Percentiles rank a stretch among this genome's conserved stretches.
Conservation (phyloP, 139 green algal species). For the Eudorina sp. region DNA sequence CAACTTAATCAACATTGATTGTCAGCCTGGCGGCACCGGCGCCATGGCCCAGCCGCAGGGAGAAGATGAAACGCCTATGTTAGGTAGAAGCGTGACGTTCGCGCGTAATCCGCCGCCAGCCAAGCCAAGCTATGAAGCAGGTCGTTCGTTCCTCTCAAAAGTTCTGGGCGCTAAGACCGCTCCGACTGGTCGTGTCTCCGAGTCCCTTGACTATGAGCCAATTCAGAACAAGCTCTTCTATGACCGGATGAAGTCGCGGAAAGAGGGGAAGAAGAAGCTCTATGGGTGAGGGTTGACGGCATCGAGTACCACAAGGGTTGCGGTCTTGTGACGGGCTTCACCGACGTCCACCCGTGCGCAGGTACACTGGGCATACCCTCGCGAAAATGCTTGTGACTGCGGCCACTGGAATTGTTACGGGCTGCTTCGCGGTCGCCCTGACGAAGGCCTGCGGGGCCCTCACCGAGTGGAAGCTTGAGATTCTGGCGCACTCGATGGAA, state of each 20-base stretch:
- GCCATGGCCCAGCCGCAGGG: neutral
- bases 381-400: constrained; percentile 81
- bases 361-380: constrained; percentile 83
- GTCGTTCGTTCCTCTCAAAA: constrained; percentile 27
- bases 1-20: neutral
- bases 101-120: neutral
- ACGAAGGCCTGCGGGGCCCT: constrained; percentile 50
- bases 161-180: constrained; percentile 45
- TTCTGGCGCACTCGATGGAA: neutral
- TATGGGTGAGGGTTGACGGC: constrained; percentile 62
- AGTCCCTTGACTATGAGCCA: constrained; percentile 77
- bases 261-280: constrained; percentile 70
- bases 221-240: constrained; percentile 77
- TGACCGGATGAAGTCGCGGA: constrained; percentile 60
- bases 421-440: constrained; percentile 68
- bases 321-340: neutral
- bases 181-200: constrained; percentile 33
- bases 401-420: constrained; percentile 77
- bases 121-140: neutral
- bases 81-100: constrained; percentile 36
- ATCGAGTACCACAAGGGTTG: neutral
- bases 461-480: constrained; percentile 58
- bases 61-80: constrained; percentile 38
- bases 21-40: neutral
- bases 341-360: constrained; percentile 37